A percentile compares a stretch with the other conserved stretches of the same genome.
Conservation (phyloP, 306 rosid genomes). For the Malus sylvestris region DNA sequence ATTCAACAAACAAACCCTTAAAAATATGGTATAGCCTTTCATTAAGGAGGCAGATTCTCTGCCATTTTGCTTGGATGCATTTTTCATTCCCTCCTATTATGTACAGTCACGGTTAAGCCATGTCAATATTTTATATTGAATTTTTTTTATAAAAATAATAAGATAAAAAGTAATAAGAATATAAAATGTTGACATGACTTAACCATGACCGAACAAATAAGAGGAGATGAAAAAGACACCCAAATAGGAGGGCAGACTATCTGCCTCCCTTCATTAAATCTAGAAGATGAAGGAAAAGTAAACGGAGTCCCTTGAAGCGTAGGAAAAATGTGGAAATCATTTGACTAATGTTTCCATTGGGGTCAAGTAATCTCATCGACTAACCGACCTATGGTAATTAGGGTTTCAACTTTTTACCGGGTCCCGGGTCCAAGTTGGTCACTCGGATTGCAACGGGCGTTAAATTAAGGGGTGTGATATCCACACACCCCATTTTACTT, state of each 20-base stretch:
- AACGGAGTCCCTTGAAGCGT: not conserved
- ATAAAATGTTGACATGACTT: too few relatives aligned
- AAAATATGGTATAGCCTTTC: not conserved
- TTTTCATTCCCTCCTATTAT: too few relatives aligned
- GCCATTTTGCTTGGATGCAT: too few relatives aligned
- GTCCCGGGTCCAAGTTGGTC: not conserved
- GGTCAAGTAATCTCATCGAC: not conserved
- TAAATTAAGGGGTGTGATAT: not conserved
- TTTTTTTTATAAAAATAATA: too few relatives aligned
- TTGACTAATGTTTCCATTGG: not conserved
- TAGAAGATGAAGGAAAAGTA: not conserved
- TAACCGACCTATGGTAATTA: not conserved
- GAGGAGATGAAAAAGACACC: too few relatives aligned
- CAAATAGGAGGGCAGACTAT: too few relatives aligned
- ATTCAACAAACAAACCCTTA: too few relatives aligned
- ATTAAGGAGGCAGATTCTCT: not conserved
- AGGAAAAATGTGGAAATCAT: not conserved
- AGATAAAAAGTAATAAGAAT: too few relatives aligned
- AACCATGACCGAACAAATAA: too few relatives aligned
- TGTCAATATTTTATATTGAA: too few relatives aligned
- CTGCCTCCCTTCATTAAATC: not conserved
- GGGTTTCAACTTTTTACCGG: not conserved
- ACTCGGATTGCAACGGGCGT: not conserved
- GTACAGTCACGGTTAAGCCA: too few relatives aligned
- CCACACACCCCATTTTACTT: too few relatives aligned